phyloP scores from a whole-genome alignment of 805 yeast species.

The Nakazawaea ernobii region DNA sequence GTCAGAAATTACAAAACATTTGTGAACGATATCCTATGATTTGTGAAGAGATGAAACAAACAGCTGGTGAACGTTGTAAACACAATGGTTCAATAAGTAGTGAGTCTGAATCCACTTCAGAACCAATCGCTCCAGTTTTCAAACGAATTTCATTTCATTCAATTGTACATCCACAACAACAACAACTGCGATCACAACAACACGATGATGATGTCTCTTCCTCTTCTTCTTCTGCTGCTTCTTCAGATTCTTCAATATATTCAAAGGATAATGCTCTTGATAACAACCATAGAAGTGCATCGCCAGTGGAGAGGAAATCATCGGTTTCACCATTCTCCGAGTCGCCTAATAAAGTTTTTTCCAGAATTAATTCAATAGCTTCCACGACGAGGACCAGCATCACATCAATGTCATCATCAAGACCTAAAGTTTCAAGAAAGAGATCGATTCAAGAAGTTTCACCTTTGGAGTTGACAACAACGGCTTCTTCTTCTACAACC shows the following conservation, averaged over 20 bases:
- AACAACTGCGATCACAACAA: too few relatives aligned
- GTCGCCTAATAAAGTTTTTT: neutral
- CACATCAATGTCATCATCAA: neutral
- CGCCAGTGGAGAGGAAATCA: neutral
- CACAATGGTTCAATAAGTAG: slow-evolving; percentile 20
- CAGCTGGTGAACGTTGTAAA: slow-evolving; percentile 48
- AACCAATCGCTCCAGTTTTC: neutral
- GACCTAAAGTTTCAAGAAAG: neutral
- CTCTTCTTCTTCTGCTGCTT: neutral
- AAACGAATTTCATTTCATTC: slow-evolving; percentile 12
- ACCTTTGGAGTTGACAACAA: neutral
- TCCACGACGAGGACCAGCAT: neutral
- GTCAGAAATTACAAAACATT: slow-evolving; percentile 46
- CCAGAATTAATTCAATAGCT: neutral
- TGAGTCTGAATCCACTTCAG: neutral
- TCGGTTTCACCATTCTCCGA: slow-evolving; percentile 5
- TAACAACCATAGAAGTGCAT: too few relatives aligned
- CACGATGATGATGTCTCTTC: too few relatives aligned
- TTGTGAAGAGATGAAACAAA: slow-evolving; percentile 50
- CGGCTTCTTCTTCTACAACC: neutral
- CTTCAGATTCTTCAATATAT: neutral
- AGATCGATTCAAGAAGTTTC: neutral
- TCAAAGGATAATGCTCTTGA: too few relatives aligned
- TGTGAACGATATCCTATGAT: slow-evolving; percentile 55
- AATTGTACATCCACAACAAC: slow-evolving; percentile 2